Conservation (phyloP, 208 protist genomes). For the Strigomonas culicis region DNA sequence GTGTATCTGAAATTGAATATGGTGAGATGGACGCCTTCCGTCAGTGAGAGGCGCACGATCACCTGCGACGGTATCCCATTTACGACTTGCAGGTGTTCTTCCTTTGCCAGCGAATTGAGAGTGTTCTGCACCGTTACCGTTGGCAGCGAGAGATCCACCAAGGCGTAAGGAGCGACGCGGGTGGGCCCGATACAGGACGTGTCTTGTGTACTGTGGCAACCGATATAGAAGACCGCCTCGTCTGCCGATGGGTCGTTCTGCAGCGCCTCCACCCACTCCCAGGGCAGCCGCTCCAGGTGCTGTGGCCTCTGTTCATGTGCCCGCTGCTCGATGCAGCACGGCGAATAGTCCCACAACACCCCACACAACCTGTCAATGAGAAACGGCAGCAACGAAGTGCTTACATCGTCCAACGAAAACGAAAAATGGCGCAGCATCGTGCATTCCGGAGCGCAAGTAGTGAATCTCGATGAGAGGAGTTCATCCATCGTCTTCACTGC, state of each 20-base stretch:
- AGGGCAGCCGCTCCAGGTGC: conserved; percentile 47
- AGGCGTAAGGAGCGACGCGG: conserved; percentile 36
- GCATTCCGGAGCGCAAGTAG: conserved; percentile 37
- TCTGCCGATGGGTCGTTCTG: conserved; percentile 66
- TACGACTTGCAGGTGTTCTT: conserved; percentile 33
- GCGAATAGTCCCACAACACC: conserved; percentile 42
- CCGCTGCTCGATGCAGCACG: conserved; percentile 26
- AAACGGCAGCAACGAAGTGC: conserved; percentile 45
- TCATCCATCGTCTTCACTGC: conserved; percentile 11
- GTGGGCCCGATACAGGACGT: background rate
- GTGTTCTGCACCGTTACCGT: conserved; percentile 39
- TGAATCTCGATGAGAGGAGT: conserved; percentile 23
- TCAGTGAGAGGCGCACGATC: conserved; percentile 52
- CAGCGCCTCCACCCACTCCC: conserved; percentile 65
- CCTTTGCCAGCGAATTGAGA: conserved; percentile 48
- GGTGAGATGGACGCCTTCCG: conserved; percentile 38
- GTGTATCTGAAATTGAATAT: conserved; percentile 80
- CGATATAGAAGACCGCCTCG: conserved; percentile 52
- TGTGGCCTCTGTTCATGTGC: background rate
- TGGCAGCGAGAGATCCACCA: conserved; percentile 48
- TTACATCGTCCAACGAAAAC: conserved; percentile 66
- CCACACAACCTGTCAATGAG: conserved; percentile 65
- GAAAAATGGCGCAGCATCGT: conserved; percentile 48
- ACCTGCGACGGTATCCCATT: conserved; percentile 29
- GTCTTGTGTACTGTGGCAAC: conserved; percentile 41